Conservation (phyloP, 208 protist species). For the Sergeia podlipaevii region DNA sequence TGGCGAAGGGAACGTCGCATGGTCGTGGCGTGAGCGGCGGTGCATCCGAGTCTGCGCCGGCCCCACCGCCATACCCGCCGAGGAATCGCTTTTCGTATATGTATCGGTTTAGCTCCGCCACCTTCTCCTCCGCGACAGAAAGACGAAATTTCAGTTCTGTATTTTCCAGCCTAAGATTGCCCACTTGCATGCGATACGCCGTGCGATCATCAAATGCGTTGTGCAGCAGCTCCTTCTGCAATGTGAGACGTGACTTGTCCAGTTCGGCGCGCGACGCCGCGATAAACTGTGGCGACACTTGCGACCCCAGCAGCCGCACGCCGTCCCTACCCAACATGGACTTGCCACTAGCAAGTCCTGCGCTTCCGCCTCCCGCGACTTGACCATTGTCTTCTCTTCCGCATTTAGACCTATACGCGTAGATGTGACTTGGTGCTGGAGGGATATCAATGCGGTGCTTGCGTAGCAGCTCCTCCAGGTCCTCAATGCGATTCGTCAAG, state of each 20-base stretch:
- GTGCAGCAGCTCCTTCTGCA: slow-evolving; percentile 59
- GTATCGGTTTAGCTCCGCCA: slow-evolving; percentile 54
- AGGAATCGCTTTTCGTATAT: slow-evolving; percentile 72
- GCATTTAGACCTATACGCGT: slow-evolving; percentile 33
- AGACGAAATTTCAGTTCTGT: slow-evolving; percentile 34
- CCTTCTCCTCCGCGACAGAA: slow-evolving; percentile 26
- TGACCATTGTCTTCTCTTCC: slow-evolving; percentile 7
- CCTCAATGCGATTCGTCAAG: slow-evolving; percentile 55
- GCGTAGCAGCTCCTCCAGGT: slow-evolving; percentile 40
- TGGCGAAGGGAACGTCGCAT: slow-evolving; percentile 55
- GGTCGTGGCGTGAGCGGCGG: slow-evolving; percentile 57
- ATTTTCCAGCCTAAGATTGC: slow-evolving; percentile 46
- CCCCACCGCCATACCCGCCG: neutral
- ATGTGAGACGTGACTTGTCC: slow-evolving; percentile 45
- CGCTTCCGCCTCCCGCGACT: neutral
- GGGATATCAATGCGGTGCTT: slow-evolving; percentile 60
- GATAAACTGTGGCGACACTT: slow-evolving; percentile 49
- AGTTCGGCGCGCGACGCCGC: slow-evolving; percentile 53
- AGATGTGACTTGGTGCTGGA: slow-evolving; percentile 26
- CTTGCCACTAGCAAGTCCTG: neutral
- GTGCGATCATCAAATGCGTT: slow-evolving; percentile 70
- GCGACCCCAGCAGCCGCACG: too few species aligned
- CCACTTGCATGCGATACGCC: slow-evolving; percentile 62
- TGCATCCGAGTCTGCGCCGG: neutral
- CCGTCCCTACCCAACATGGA: slow-evolving; percentile 10